Evolutionary conservation across 1,139 yeast genomes (phyloP), one percentile per base, ranked within the genome.

Genomic region (Groenewaldozyma sp.): DNA sequence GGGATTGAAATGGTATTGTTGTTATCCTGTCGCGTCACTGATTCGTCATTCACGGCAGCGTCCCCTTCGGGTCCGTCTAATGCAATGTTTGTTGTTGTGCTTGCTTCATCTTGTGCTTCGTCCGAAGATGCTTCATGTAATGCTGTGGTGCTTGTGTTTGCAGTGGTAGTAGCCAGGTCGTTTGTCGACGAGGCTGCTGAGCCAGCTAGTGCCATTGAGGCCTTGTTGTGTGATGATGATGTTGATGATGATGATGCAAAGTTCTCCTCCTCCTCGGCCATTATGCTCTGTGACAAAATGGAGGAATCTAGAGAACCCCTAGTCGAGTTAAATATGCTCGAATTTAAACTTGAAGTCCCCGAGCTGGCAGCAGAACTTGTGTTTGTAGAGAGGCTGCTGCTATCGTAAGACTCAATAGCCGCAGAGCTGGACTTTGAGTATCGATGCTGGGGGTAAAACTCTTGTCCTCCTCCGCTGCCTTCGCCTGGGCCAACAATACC

Each of bases 1-100:
- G 45, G 41, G 21, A 43, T 43, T n/a, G 44, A 24, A 11, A 43
- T 43, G 24, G 45, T 42, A 10, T 38, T 33, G 3, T 34, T 21
- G 28, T 14, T 18, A 9, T 10, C 9, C 10, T 11, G 7, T 11
- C 10, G 20, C 11, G 7, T 9, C 9, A 18, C 10, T 7, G 7
- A 6, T 6, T 31, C 34, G 16, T 21, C 13, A n/a, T 7, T 9
- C n/a, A 14, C 17, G 9, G 31, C 31, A 9, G 27, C 9, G 27
- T 9, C n/a, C 11, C n/a, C 11, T 24, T 24, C 27, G n/a, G 27
- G n/a, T 24, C 11, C 27, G n/a, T 24, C 11, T n/a, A 24, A 24
- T 24, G 27, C 11, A 10, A n/a, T 10, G 27, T 9, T 9, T n/a
- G 27, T 10, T 9, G 27, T n/a, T n/a, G n/a, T n/a, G n/a, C n/a